Base-by-base conservation (phyloP, 148 eudicot genomes). In the Rhododendron kiyosumense region DNA sequence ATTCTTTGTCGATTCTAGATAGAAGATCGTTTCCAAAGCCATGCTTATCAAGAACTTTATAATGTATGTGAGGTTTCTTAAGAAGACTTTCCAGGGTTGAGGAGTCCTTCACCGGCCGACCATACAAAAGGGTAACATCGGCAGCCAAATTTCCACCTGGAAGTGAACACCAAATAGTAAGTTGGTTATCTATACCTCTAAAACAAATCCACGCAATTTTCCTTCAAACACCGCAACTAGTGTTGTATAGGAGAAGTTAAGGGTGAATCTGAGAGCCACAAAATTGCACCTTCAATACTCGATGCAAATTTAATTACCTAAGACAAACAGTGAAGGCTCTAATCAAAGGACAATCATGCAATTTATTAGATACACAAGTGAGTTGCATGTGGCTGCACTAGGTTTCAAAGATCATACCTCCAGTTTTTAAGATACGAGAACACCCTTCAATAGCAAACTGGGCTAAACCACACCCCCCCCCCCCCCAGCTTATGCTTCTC, bases 21-120 rank as follows among this genome's bases (percentile, higher is more conserved):
- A 97, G 89, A 83, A 87, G 84, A 76, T 87, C 84, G 85, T 90
- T 92, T 69, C 99, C 98, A 89, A 91, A 94, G 54, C 98, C 98
- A 91, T 97, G 96, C 89, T 94, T 95, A 84, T 97, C 99, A 88
- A 97, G 85, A 86, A 97, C 82, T 88, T 93, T 91, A 88, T 97
- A 97, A 79, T 89, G 91, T 78, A 97, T 86, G 81, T 95, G 98
- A 61, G 99, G 99, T 88, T 94, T 97, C 91, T 95, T 97, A 57
- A 97, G 98, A 87, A 97, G 91, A 87, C 92, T 89, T 86, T 95
- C 99, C 83, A 97, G 86, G 24, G 98, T 93, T 75, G 96, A 86
- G 26, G 90, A 90, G 38, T 91, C 94, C 90, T 89, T 95, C 80
- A 97, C 96, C 49, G 98, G 96, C 90, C 95, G 99, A 86, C 87